These are phyloP conservation scores for Hansfordia pulvinata DNA, from an alignment of 2,329 filamentous ascomycete genomes.

Conservation along the genomic window DNA sequence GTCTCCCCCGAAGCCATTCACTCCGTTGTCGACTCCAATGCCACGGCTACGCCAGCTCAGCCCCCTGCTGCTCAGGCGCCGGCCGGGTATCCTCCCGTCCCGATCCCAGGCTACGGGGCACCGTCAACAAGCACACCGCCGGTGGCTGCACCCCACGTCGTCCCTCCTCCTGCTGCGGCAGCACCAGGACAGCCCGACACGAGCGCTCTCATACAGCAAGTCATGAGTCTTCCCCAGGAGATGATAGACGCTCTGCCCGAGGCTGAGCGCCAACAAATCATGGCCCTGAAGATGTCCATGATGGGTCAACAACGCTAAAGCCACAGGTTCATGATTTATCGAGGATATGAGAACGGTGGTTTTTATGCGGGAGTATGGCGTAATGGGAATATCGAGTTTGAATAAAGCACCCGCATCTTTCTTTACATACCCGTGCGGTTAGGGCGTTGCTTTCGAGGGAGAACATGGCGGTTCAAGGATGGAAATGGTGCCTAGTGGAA, in stretches of 20 bases:
- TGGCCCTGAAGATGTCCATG: conserved; percentile 58
- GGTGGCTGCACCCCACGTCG: conserved; percentile 29
- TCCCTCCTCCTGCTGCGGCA: conserved; percentile 24
- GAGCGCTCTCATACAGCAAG: conserved; percentile 64
- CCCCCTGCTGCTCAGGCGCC: conserved; percentile 23
- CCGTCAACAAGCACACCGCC: conserved; percentile 33
- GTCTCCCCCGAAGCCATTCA: conserved; percentile 75
- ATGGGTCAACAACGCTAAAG: conserved; percentile 22
- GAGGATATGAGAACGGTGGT: too few relatives aligned
- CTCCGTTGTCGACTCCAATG: conserved; percentile 57
- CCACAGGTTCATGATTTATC: conserved; percentile 1
- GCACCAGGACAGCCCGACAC: conserved; percentile 36
- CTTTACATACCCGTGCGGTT: too few relatives aligned
- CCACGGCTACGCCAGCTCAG: conserved; percentile 27
- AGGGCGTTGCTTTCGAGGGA: too few relatives aligned
- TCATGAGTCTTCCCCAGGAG: conserved; percentile 67
- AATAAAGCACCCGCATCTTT: too few relatives aligned
- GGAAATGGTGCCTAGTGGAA: too few relatives aligned
- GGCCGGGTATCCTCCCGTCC: conserved; percentile 19
- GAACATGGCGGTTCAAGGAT: too few relatives aligned
- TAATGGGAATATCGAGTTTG: too few relatives aligned
- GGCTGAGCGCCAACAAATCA: conserved; percentile 63
- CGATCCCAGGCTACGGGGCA: conserved; percentile 21
- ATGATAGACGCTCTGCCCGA: conserved; percentile 70
- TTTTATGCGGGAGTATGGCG: too few relatives aligned